Evolutionary conservation across 805 yeast species (phyloP).

Genomic region (Kodamaea fukazawae): DNA sequence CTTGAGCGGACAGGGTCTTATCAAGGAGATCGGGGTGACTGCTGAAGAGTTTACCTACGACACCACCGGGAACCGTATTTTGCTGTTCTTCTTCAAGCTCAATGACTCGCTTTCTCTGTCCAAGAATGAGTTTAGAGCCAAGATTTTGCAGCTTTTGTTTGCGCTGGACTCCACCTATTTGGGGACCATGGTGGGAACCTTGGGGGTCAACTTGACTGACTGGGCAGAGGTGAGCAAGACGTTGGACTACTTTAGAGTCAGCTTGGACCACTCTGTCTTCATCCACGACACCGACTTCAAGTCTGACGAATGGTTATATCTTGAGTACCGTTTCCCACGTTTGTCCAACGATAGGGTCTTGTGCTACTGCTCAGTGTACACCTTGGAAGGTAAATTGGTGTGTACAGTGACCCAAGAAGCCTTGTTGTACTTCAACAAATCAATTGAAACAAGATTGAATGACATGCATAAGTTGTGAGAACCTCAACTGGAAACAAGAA

Average conservation of each 20-base stretch:
- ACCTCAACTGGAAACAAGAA: too few relatives aligned
- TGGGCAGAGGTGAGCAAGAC: slow-evolving; percentile 5
- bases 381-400: slow-evolving; percentile 27
- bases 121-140: slow-evolving; percentile 18
- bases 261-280: slow-evolving; percentile 36
- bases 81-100: slow-evolving; percentile 32
- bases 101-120: slow-evolving; percentile 27
- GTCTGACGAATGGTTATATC: slow-evolving; percentile 34
- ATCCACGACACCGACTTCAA: slow-evolving; percentile 37
- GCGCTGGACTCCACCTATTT: slow-evolving; percentile 33
- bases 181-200: slow-evolving; percentile 24
- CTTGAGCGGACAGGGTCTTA: slow-evolving; percentile 4
- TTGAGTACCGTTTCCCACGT: slow-evolving; percentile 31
- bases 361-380: slow-evolving; percentile 24
- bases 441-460: slow-evolving; percentile 6
- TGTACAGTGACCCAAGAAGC: slow-evolving; percentile 37
- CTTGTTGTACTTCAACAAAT: slow-evolving; percentile 14
- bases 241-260: slow-evolving; percentile 32
- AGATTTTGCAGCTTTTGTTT: slow-evolving; percentile 21
- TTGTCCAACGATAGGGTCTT: slow-evolving; percentile 35
- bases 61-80: slow-evolving; percentile 14
- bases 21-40: slow-evolving; percentile 5
- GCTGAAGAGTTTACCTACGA: slow-evolving; percentile 3
- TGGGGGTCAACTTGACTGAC: slow-evolving; percentile 17
- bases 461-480: slow-evolving; percentile 5